Evolutionary conservation across 2,329 filamentous ascomycete species (phyloP).

Genomic region (Didymella keratinophila): DNA sequence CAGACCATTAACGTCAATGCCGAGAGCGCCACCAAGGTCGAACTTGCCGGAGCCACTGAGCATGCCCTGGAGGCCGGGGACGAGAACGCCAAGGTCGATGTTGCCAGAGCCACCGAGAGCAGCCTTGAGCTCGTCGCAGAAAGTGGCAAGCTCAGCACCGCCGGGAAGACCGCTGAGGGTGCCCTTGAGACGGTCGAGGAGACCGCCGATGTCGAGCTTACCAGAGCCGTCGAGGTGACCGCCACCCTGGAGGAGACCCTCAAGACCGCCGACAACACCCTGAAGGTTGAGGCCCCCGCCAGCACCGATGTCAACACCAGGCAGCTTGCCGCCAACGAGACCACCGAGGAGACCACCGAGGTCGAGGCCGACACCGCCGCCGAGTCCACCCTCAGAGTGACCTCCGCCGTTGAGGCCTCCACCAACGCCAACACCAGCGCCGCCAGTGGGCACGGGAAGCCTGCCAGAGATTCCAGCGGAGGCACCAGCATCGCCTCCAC

Average conservation of each 20-base stretch:
- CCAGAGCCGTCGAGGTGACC: constrained; percentile 15
- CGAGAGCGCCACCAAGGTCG: constrained; percentile 15
- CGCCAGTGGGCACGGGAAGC: not conserved
- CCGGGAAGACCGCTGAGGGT: constrained; percentile 9
- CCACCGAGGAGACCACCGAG: constrained; percentile 17
- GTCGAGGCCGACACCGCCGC: constrained; percentile 6
- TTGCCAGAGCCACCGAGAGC: constrained; percentile 13
- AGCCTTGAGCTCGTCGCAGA: constrained; percentile 14
- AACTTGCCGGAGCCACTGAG: constrained; percentile 13
- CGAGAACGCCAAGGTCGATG: constrained; percentile 6
- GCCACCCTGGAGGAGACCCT: constrained; percentile 3
- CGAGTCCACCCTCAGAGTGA: constrained; percentile 1
- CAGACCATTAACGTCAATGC: constrained; percentile 14
- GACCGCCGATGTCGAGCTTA: constrained; percentile 11
- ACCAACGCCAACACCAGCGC: not conserved
- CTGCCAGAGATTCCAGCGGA: not conserved
- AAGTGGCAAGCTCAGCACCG: constrained; percentile 9
- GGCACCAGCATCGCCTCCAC: not conserved
- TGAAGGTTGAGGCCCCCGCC: constrained; percentile 11
- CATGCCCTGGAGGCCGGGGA: constrained; percentile 8
- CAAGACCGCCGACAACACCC: constrained; percentile 10
- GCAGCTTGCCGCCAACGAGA: constrained; percentile 10
- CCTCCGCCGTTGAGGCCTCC: not conserved
- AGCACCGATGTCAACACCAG: constrained; percentile 8
- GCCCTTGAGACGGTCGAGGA: constrained; percentile 15